Evolutionary conservation across 2,329 filamentous ascomycete genomes (phyloP), one percentile per base, ranked within the genome.

Genomic region (Macrophomina phaseolina): DNA sequence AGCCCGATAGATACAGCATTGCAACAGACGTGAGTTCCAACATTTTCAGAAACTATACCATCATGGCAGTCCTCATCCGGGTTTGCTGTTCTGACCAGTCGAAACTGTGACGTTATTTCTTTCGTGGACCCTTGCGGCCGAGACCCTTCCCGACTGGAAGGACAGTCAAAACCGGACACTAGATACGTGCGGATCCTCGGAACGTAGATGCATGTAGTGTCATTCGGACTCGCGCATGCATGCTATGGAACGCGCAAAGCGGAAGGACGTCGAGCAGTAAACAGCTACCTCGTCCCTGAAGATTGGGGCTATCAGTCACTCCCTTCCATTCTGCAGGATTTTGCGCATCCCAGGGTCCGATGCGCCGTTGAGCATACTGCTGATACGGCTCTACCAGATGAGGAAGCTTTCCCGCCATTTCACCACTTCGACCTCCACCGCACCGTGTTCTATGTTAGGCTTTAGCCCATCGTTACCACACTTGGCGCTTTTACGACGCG

Each of bases 211-310:
- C n/a, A 49, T 7, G 32, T n/a, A n/a, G 32, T 12, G 18, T 30
- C 46, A 45, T 11, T 32, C 42, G 2, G 56, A 23, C 38, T 14
- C 28, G 58, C 58, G 42, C 49, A 49, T 8, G 58, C 58, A 30
- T 45, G 42, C 28, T 38, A 16, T 23, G n/a, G 45, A 49, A 61
- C 46, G 40, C 40, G 56, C 18, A 61, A 46, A 61, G 30, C 56
- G 56, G 56, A 61, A 61, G 56, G 56, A 46, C 40, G 45, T 23
- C 38, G 36, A 38, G 45, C 32, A 18, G 42, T 49, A 36, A 38
- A 62, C 58, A 38, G 28, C 34, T 49, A 40, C 42, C 40, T 18
- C 28, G 23, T 61, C 42, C 55, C 32, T 16, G 38, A 28, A 58
- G 14, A 9, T 14, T 18, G 38, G 34, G 45, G 46, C 18, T 30